Evolutionary conservation across 2,329 filamentous ascomycete species (phyloP).

Genomic region (Clarireedia monteithiana): DNA sequence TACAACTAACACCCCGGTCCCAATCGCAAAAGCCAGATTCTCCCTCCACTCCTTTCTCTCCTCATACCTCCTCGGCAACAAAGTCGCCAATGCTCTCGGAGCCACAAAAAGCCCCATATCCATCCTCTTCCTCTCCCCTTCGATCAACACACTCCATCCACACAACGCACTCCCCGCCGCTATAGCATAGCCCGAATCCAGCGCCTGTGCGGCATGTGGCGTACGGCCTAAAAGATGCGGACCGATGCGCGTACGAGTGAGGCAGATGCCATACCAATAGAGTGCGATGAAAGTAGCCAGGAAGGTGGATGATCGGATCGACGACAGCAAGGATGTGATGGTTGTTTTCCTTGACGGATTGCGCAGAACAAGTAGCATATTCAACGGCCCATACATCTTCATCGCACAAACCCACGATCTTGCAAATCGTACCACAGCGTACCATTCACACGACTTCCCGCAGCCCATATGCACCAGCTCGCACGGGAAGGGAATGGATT

Average conservation of each 20-base stretch:
- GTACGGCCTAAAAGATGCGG: constrained; percentile 57
- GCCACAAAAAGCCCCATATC: constrained; percentile 77
- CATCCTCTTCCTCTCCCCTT: constrained; percentile 55
- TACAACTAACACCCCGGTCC: constrained; percentile 55
- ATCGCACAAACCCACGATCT: constrained; percentile 68
- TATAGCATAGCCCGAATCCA: constrained; percentile 61
- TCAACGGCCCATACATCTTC: constrained; percentile 66
- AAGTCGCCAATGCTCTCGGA: constrained; percentile 66
- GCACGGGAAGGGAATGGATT: constrained; percentile 68
- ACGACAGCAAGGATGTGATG: constrained; percentile 35
- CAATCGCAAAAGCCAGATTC: constrained; percentile 56
- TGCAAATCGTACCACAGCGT: constrained; percentile 60
- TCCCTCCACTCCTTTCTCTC: constrained; percentile 59
- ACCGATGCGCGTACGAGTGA: constrained; percentile 65
- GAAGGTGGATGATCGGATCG: constrained; percentile 66
- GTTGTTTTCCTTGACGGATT: constrained; percentile 43
- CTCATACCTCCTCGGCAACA: constrained; percentile 64
- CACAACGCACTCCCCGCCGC: constrained; percentile 65
- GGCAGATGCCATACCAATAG: constrained; percentile 81
- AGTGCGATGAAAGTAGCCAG: constrained; percentile 68
- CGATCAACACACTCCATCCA: constrained; percentile 74
- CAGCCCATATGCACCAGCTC: constrained; percentile 76
- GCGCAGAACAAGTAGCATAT: constrained; percentile 53
- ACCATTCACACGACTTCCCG: constrained; percentile 65
- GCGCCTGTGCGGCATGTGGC: constrained; percentile 37